These are phyloP conservation scores for Cyclotella kingstonii DNA, from an alignment of 108 stramenopile species.

Conservation along the genomic window DNA sequence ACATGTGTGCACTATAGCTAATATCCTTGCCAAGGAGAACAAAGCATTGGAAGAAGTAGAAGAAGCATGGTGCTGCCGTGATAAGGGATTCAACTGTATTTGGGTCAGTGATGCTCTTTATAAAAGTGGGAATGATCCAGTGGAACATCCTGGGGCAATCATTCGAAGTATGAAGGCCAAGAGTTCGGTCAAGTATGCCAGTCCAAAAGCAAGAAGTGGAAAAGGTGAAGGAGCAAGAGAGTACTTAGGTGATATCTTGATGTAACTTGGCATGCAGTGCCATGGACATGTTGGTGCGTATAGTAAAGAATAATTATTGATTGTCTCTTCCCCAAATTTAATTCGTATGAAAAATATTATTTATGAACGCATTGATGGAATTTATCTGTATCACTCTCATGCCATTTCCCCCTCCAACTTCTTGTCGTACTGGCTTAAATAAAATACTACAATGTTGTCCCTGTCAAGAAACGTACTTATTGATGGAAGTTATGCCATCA, in stretches of 20 bases:
- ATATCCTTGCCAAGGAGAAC: constrained; percentile 67
- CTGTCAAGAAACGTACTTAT: too few species aligned
- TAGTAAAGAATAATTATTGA: too few species aligned
- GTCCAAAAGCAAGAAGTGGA: constrained; percentile 75
- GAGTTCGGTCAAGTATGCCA: constrained; percentile 77
- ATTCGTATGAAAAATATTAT: too few species aligned
- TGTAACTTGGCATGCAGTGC: too few species aligned
- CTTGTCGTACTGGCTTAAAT: too few species aligned
- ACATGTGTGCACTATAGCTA: constrained; percentile 60
- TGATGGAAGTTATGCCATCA: too few species aligned
- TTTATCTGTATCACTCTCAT: too few species aligned
- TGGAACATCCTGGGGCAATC: constrained; percentile 83
- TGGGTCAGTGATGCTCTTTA: constrained; percentile 85
- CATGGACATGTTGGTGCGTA: too few species aligned
- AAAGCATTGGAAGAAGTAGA: constrained; percentile 81
- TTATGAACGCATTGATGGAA: too few species aligned
- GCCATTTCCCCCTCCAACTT: too few species aligned
- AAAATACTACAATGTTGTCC: too few species aligned
- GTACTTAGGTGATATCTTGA: constrained; percentile 89
- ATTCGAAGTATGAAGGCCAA: constrained; percentile 81
- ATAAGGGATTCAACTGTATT: constrained; percentile 80
- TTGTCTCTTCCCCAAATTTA: too few species aligned
- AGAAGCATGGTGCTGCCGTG: constrained; percentile 83
- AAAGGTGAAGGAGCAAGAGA: constrained; percentile 88
- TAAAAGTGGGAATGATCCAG: constrained; percentile 74